Conservation (phyloP, 495 filamentous ascomycete genomes). For the Pseudevernia furfuracea region DNA sequence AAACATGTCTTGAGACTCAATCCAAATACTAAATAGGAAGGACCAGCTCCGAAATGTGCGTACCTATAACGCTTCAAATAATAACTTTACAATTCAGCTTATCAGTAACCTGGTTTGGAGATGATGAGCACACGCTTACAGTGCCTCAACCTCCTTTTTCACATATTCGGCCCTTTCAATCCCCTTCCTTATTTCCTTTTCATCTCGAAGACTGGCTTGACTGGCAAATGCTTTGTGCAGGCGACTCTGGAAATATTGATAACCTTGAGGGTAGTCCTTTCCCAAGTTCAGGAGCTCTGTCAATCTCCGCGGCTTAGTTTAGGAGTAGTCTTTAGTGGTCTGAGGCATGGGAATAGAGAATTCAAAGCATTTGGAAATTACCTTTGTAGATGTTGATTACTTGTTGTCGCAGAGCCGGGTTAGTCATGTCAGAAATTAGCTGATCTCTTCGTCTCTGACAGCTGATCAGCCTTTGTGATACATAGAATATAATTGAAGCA, state of each 20-base stretch:
- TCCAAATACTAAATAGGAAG: too few species aligned
- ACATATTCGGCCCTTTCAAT: constrained; percentile 79
- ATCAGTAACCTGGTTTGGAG: constrained; percentile 20
- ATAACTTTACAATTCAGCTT: constrained; percentile 52
- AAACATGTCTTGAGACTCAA: too few species aligned
- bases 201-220: constrained; percentile 61
- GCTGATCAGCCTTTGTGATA: neutral
- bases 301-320: constrained; percentile 14
- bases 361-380: constrained; percentile 26
- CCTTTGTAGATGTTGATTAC: constrained; percentile 92
- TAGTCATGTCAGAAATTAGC: constrained; percentile 32
- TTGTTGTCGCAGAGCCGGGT: constrained; percentile 59
- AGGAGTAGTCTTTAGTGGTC: constrained; percentile 9
- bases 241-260: constrained; percentile 69
- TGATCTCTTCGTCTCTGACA: neutral
- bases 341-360: neutral
- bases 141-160: constrained; percentile 88
- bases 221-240: constrained; percentile 78
- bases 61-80: constrained; percentile 79
- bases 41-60: too few species aligned
- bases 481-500: neutral
- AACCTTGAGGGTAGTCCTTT: constrained; percentile 80
- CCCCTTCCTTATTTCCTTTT: constrained; percentile 63
- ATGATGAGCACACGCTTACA: constrained; percentile 53
- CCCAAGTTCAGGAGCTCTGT: constrained; percentile 79